Conservation (phyloP, 1,139 yeast species). For the Kazachstania sp. region DNA sequence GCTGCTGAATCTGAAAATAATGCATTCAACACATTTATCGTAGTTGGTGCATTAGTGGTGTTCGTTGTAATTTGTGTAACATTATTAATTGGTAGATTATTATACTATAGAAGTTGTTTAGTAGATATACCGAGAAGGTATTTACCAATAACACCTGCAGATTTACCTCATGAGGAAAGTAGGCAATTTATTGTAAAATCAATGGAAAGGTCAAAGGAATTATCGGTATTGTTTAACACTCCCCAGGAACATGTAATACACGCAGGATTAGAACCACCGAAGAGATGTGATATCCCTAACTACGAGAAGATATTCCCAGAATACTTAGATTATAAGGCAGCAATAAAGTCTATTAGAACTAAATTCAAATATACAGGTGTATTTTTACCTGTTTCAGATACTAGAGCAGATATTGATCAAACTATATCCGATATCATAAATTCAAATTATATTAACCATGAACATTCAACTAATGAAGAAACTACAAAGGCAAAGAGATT, state of each 20-base stretch:
- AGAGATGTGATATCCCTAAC: constrained; percentile 16
- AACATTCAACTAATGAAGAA: constrained; percentile 10
- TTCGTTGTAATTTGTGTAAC: constrained; percentile 44
- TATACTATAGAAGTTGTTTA: constrained; percentile 48
- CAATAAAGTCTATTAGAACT: constrained; percentile 27
- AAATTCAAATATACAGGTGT: constrained; percentile 28
- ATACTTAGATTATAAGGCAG: constrained; percentile 22
- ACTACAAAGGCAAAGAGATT: constrained; percentile 33
- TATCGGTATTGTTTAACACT: constrained; percentile 20
- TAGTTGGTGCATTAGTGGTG: constrained; percentile 61
- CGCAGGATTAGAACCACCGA: constrained; percentile 30
- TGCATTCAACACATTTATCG: constrained; percentile 60
- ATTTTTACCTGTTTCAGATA: constrained; percentile 16
- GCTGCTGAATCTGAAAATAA: constrained; percentile 46
- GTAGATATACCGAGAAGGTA: constrained; percentile 72
- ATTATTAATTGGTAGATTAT: constrained; percentile 46
- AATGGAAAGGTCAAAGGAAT: constrained; percentile 31
- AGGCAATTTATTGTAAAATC: constrained; percentile 37
- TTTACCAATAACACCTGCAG: constrained; percentile 55
- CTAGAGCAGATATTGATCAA: constrained; percentile 13
- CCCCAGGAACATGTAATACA: constrained; percentile 28
- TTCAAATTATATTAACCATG: constrained; percentile 16
- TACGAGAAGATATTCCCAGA: constrained; percentile 25
- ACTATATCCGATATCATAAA: constrained; percentile 23
- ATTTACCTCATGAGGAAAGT: constrained; percentile 46